phyloP scores from a whole-genome alignment of 768 basidiomycete genomes.

The Auriscalpium orientale region DNA sequence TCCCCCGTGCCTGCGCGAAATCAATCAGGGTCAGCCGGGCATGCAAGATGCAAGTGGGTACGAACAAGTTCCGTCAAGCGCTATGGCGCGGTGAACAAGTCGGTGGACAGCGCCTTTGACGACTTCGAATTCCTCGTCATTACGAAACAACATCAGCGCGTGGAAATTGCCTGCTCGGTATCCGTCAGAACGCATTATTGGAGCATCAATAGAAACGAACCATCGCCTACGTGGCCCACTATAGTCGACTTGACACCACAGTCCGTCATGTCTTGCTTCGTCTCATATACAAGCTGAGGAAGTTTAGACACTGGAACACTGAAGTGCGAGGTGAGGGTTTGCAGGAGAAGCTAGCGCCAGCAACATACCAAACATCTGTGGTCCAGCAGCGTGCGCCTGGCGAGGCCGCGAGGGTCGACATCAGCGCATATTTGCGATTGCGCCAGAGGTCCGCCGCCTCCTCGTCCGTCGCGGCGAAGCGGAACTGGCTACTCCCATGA shows the following conservation, averaged over 20 bases:
- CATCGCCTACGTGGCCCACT: slow-evolving; percentile 38
- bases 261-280: slow-evolving; percentile 36
- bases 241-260: slow-evolving; percentile 35
- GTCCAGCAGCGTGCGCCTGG: slow-evolving; percentile 71
- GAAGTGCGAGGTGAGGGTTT: background rate
- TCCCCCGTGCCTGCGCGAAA: slow-evolving; percentile 61
- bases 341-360: background rate
- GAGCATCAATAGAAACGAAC: slow-evolving; percentile 8
- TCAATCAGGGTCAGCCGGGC: background rate
- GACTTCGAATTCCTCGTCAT: slow-evolving; percentile 47
- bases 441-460: slow-evolving; percentile 79
- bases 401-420: slow-evolving; percentile 55
- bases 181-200: background rate
- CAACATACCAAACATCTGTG: slow-evolving; percentile 79
- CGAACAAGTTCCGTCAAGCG: slow-evolving; percentile 72
- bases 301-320: slow-evolving; percentile 29
- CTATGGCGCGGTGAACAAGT: slow-evolving; percentile 62
- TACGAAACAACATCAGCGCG: slow-evolving; percentile 47
- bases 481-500: slow-evolving; percentile 55
- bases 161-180: slow-evolving; percentile 37
- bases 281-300: slow-evolving; percentile 32
- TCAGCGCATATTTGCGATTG: slow-evolving; percentile 78
- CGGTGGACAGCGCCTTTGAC: slow-evolving; percentile 60
- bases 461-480: slow-evolving; percentile 65
- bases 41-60: slow-evolving; percentile 4